phyloP scores from a whole-genome alignment of 2,329 filamentous ascomycete genomes.

The Cordyceps cicadae region DNA sequence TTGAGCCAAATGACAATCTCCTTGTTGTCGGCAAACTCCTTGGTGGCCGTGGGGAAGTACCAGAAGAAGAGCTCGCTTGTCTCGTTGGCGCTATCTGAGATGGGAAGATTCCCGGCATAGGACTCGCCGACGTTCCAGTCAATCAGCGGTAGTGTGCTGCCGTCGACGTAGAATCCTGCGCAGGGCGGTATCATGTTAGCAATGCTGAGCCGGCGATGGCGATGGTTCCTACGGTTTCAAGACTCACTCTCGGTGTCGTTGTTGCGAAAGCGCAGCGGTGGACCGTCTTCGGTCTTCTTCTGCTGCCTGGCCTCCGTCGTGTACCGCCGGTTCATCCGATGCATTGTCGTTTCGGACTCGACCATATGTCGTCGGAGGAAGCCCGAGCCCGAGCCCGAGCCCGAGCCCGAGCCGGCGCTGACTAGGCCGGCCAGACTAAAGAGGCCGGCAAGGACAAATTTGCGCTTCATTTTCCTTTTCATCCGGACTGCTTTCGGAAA shows the following conservation, averaged over 20 bases:
- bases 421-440: slow-evolving; percentile 2
- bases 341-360: background rate
- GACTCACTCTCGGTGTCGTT: slow-evolving; percentile 17
- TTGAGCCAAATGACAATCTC: slow-evolving; percentile 44
- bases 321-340: background rate
- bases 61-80: slow-evolving; percentile 41
- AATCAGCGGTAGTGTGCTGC: slow-evolving; percentile 54
- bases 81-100: slow-evolving; percentile 34
- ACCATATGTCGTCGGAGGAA: background rate
- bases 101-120: slow-evolving; percentile 50
- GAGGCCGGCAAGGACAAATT: background rate
- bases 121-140: slow-evolving; percentile 54
- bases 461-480: slow-evolving; percentile 6
- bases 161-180: slow-evolving; percentile 50
- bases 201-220: background rate
- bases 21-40: slow-evolving; percentile 26
- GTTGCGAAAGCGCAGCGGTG: slow-evolving; percentile 13
- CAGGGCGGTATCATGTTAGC: background rate
- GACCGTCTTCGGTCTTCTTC: background rate
- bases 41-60: slow-evolving; percentile 42
- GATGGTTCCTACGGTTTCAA: background rate
- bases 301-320: background rate
- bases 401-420: background rate
- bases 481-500: background rate
- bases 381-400: background rate